phyloP scores from a whole-genome alignment of 1,284 basidiomycete species.

The Rhodotorula mucilaginosa region DNA sequence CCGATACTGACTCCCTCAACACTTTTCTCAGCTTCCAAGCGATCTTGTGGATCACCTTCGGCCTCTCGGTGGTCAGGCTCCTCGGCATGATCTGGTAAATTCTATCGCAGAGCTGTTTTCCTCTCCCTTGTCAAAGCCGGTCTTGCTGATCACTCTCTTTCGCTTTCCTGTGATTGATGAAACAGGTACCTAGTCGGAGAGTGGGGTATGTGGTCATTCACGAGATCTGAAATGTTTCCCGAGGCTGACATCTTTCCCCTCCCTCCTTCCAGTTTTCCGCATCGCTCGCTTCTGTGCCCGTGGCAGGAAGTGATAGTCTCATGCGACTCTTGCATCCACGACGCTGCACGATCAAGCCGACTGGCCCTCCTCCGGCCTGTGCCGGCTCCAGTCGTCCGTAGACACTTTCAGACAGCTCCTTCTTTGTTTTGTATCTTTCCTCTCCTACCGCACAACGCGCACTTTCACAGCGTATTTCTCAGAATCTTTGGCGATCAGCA shows the following conservation, averaged over 20 bases:
- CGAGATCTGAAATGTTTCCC: neutral
- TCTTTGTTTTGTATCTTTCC: too few relatives aligned
- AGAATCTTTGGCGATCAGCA: too few relatives aligned
- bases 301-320: neutral
- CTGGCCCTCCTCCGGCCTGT: too few relatives aligned
- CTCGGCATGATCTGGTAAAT: constrained; percentile 36
- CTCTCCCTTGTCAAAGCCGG: neutral
- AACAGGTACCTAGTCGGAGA: constrained; percentile 38
- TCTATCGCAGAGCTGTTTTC: neutral
- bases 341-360: too few relatives aligned
- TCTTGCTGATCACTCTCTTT: too few relatives aligned
- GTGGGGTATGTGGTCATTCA: neutral
- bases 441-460: too few relatives aligned
- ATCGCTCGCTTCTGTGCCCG: constrained; percentile 25
- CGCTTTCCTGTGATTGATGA: constrained; percentile 53
- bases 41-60: constrained; percentile 88
- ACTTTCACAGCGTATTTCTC: too few relatives aligned
- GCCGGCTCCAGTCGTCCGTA: neutral
- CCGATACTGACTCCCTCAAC: neutral
- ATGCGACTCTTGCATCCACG: neutral
- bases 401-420: neutral
- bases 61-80: constrained; percentile 75
- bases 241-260: neutral
- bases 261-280: constrained; percentile 15
- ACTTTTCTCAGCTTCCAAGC: constrained; percentile 58